Percentiles rank a stretch among this genome's conserved stretches.
Conservation (phyloP, 768 basidiomycete genomes). For the Tephrocybe sp. region DNA sequence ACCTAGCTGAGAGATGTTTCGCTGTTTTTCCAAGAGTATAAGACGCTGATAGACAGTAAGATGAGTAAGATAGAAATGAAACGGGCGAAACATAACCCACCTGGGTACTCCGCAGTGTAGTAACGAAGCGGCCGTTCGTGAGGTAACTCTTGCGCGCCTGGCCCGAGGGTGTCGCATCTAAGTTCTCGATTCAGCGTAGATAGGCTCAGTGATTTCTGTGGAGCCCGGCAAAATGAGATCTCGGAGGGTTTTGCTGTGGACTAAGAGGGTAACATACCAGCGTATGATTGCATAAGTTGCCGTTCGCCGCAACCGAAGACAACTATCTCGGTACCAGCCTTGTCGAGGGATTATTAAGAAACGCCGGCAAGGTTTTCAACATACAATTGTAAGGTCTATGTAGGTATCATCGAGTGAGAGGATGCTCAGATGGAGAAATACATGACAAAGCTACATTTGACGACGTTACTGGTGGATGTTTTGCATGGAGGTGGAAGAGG, state of each 20-base stretch:
- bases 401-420: no score
- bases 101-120: constrained; percentile 42
- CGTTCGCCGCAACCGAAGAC: constrained; percentile 65
- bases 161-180: constrained; percentile 43
- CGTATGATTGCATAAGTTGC: constrained; percentile 47
- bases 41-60: constrained; percentile 46
- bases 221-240: no score
- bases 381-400: constrained; percentile 39
- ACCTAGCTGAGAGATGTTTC: constrained; percentile 59
- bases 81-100: constrained; percentile 48
- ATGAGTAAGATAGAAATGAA: constrained; percentile 40
- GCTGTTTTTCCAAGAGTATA: constrained; percentile 53
- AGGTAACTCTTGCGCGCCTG: constrained; percentile 49
- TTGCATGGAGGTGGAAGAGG: neutral
- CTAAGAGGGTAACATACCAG: constrained; percentile 30
- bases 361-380: constrained; percentile 46
- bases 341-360: constrained; percentile 36
- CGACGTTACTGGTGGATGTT: no score
- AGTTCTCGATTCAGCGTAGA: constrained; percentile 65
- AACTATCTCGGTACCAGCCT: constrained; percentile 40
- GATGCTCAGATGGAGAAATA: constrained; percentile 18
- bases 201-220: constrained; percentile 42
- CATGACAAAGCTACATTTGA: constrained; percentile 46
- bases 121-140: constrained; percentile 26
- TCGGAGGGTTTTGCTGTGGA: constrained; percentile 12